Base-by-base conservation (phyloP, 345 rosid species). In the Xanthoceras sorbifolium region DNA sequence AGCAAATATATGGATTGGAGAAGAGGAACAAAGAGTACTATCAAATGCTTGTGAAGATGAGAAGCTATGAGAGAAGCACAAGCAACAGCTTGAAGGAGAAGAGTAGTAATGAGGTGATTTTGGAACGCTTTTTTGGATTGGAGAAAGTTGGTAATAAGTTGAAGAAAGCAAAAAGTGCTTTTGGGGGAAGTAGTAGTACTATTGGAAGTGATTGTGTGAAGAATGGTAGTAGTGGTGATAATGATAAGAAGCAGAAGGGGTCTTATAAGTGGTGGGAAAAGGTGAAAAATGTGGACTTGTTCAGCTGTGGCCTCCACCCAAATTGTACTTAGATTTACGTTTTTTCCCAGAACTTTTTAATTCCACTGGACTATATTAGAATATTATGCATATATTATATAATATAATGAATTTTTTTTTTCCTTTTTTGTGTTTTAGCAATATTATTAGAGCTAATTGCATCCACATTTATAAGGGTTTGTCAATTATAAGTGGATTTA, bases 1-100 rank as follows among this genome's bases (percentile, higher is more conserved):
- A 72, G 23, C 86, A 85, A 76, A 82, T 86, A 20, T 46, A 76
- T 32, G 89, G 86, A 70, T 54, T 92, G 79, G 92, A 92, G 89
- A 84, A 77, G 84, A 73, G 81, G 75, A 92, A 90, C 75, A 80
- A 72, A 65, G 89, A 82, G 68, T 88, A 80, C 32, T 70, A 75
- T 48, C 78, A 79, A 17, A 78, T 78, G 78, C 64, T 87, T 5
- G 36, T 50, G 38, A 72, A 52, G 57, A 44, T 17, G n/a, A 48
- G 54, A 48, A 0, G n/a, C 54, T 48, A 48, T 15, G 54, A 15
- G 54, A 48, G 2, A 2, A 64, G 69, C 71, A 29, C 6, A 6
- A 18, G 54, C 34, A 17, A 60, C 34, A 20, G 29, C 31, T 36
- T 9, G 23, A 70, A 20, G 69, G 73, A 12, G 62, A 71, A n/a